Conservation (phyloP, 192 early-diverging fungal genomes). For the Coemansia sp. region DNA sequence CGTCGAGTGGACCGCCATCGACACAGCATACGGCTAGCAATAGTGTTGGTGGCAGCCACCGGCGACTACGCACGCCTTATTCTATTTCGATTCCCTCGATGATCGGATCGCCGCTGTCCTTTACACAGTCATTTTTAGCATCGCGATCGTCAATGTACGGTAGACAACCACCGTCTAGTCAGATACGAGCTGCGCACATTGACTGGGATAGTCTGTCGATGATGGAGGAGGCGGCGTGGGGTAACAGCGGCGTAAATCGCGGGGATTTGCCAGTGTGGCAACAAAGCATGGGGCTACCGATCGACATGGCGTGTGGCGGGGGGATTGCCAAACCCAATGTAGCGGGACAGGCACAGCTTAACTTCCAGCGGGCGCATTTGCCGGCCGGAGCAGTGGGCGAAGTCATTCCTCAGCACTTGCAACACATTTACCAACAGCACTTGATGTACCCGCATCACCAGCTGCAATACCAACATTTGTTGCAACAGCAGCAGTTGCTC, state of each 20-base stretch:
- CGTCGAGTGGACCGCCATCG: conserved; percentile 26
- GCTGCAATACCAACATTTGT: conserved; percentile 13
- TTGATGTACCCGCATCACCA: background rate
- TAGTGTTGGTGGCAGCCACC: conserved; percentile 23
- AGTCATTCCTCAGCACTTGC: conserved; percentile 6
- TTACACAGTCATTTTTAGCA: conserved; percentile 53
- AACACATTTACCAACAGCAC: conserved; percentile 26
- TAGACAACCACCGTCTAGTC: conserved; percentile 52
- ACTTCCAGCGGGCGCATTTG: conserved; percentile 11
- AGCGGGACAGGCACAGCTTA: conserved; percentile 1
- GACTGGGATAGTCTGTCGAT: conserved; percentile 56
- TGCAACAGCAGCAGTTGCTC: conserved; percentile 17
- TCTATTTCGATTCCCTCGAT: conserved; percentile 54
- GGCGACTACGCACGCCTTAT: conserved; percentile 41
- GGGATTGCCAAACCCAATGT: conserved; percentile 2
- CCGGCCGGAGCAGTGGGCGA: conserved; percentile 1
- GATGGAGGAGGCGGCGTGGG: conserved; percentile 40
- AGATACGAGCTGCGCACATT: conserved; percentile 55
- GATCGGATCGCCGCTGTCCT: conserved; percentile 53
- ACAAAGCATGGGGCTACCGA: conserved; percentile 28
- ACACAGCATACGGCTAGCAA: conserved; percentile 13
- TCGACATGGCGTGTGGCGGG: conserved; percentile 20
- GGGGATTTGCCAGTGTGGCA: conserved; percentile 32
- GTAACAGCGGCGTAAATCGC: conserved; percentile 18
- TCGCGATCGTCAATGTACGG: conserved; percentile 55